Percentiles rank a stretch among this genome's conserved stretches.
Conservation (phyloP, 495 filamentous ascomycete genomes). For the Xylaria castorea region DNA sequence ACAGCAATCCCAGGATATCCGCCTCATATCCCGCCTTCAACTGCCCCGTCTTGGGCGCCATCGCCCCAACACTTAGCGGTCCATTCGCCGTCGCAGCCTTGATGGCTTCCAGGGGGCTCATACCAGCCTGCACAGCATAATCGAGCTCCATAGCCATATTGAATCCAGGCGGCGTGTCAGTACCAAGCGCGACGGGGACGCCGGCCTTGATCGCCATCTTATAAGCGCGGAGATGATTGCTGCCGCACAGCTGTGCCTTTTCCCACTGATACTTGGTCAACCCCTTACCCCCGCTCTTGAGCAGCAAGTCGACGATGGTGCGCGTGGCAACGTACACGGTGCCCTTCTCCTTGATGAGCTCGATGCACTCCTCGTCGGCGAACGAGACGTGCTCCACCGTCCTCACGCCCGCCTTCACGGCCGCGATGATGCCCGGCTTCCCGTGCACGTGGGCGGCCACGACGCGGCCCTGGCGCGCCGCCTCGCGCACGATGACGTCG, state of each 20-base stretch:
- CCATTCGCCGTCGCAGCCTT: constrained; percentile 60
- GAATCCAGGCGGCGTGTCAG: constrained; percentile 51
- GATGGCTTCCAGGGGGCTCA: constrained; percentile 60
- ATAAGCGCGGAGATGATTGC: constrained; percentile 44
- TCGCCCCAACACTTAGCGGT: constrained; percentile 49
- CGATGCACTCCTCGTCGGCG: constrained; percentile 54
- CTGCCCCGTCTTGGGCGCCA: constrained; percentile 57
- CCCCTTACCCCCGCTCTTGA: constrained; percentile 41
- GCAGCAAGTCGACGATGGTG: constrained; percentile 44
- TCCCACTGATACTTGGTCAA: constrained; percentile 45
- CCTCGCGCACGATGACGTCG: constrained; percentile 56
- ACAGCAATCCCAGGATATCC: constrained; percentile 53
- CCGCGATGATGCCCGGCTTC: constrained; percentile 58
- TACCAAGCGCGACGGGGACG: constrained; percentile 51
- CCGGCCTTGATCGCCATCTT: constrained; percentile 52
- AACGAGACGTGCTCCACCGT: constrained; percentile 57
- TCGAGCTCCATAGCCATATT: constrained; percentile 57
- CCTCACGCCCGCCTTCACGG: constrained; percentile 51
- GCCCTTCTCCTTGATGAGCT: constrained; percentile 54
- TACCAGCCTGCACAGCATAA: constrained; percentile 56
- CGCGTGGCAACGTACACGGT: constrained; percentile 55
- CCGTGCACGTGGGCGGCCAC: constrained; percentile 61
- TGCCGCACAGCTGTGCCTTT: constrained; percentile 50
- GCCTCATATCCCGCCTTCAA: constrained; percentile 56
- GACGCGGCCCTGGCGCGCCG: constrained; percentile 47